Conservation (phyloP, 2,329 filamentous ascomycete species). For the Calonectria naviculata region DNA sequence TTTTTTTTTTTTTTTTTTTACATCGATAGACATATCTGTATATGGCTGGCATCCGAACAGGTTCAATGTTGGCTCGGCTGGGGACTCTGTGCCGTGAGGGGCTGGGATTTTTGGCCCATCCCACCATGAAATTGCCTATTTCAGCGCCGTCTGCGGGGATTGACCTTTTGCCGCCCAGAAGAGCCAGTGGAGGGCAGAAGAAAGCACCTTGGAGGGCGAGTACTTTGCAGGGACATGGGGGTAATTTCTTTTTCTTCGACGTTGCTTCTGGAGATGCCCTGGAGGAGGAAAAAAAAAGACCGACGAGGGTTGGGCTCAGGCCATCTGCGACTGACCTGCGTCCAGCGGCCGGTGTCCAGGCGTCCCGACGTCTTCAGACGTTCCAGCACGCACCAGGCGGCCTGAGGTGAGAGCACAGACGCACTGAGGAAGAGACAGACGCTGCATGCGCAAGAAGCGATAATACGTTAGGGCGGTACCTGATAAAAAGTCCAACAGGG, state of each 20-base stretch:
- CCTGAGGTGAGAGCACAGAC: background rate
- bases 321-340: slow-evolving; percentile 1
- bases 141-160: slow-evolving; percentile 12
- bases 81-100: background rate
- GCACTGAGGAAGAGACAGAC: background rate
- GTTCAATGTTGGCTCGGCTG: background rate
- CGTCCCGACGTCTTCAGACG: background rate
- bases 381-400: slow-evolving; percentile 1
- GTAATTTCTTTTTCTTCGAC: background rate
- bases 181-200: slow-evolving; percentile 3
- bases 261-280: background rate
- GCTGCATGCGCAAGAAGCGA: slow-evolving; percentile 1
- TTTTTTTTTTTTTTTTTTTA: too few species aligned
- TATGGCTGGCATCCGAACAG: background rate
- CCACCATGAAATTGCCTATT: slow-evolving; percentile 10
- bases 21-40: background rate
- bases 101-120: background rate
- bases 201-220: background rate
- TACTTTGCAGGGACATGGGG: background rate
- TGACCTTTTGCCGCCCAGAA: slow-evolving; percentile 6
- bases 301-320: background rate
- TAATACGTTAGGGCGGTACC: background rate
- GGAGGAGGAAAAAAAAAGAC: background rate
- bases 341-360: background rate
- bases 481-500: background rate